Base-by-base conservation (phyloP, 2,329 filamentous ascomycete genomes). In the Chaetomium sp. region DNA sequence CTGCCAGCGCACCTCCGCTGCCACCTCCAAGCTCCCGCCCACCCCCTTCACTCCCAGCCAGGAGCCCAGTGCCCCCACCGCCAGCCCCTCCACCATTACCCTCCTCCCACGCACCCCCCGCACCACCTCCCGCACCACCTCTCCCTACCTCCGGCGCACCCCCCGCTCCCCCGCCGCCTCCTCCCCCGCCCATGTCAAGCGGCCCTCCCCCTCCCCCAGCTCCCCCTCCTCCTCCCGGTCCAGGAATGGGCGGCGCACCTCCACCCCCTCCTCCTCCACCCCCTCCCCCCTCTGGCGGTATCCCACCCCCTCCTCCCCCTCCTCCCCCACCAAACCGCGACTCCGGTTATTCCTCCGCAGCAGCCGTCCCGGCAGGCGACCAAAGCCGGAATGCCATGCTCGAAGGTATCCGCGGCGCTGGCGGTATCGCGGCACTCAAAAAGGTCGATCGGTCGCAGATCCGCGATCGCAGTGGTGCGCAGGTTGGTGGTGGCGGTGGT, bases 391-490 rank as follows among this genome's bases (percentile, higher is more conserved):
- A 76, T 60, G 87, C 82, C 53, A 72, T 89, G 67, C 74, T 88
- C 62, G 86, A 84, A 45, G 82, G 86, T 66, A 94, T 94, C 60
- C 85, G 88, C 60, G 82, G 82, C 50, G 81, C 84, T 11, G 84
- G 84, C 43, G 84, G 84, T 57, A 82, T 87, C 58, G 80, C 75
- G 32, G 75, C 84, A 27, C 77, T 94, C 65, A 90, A 86, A 72
- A 92, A 91, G 72, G 87, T 92, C 36, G 84, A 87, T 60, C 79
- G 83, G 58, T 72, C 66, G 58, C 77, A 89, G 70, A 88, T 91
- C 69, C 76, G 81, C 64, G 87, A 91, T 71, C 79, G 88, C 60
- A 90, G 87, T 70, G 78, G 65, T 4, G 87, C 85, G 33, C 67
- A 76, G 37, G 81, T 89, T 44, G 76, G 78, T 48, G 19, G 19